Evolutionary conservation across 2,329 filamentous ascomycete species (phyloP).

Genomic region (Pezicula rhizophila): DNA sequence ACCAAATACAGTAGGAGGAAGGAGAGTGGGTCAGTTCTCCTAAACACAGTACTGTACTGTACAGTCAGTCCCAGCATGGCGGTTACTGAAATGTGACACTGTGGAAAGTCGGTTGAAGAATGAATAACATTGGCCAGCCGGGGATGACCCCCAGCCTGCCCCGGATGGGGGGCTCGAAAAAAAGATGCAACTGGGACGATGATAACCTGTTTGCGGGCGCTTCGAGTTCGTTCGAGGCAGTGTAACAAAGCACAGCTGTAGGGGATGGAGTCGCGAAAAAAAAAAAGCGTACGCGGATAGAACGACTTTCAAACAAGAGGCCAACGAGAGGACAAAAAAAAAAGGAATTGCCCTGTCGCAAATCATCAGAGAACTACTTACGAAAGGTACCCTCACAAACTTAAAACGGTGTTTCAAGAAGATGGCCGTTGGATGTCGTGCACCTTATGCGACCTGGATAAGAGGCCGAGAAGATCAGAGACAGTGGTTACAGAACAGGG

Average conservation of each 20-base stretch:
- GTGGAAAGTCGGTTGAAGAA: neutral
- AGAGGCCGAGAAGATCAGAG: neutral
- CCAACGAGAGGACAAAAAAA: neutral
- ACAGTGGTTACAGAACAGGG: neutral
- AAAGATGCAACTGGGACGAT: neutral
- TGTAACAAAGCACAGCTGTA: neutral
- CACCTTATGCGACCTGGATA: neutral
- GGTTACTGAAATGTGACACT: neutral
- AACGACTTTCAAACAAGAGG: neutral
- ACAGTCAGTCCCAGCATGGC: neutral
- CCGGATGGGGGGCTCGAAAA: neutral
- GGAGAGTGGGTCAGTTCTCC: no score
- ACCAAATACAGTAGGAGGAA: no score
- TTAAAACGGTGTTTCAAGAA: slow-evolving; percentile 1
- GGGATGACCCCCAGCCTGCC: neutral
- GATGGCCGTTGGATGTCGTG: neutral
- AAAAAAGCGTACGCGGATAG: no score
- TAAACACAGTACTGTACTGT: no score
- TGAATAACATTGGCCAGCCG: neutral
- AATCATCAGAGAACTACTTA: neutral
- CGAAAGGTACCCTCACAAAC: neutral
- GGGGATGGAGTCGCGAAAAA: neutral
- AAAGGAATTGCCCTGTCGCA: neutral
- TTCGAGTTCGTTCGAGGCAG: neutral
- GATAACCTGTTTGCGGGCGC: neutral